Evolutionary conservation across 23 red algal genomes (phyloP), one percentile per base, ranked within the genome.

Genomic region (Gracilariopsis chorda): DNA sequence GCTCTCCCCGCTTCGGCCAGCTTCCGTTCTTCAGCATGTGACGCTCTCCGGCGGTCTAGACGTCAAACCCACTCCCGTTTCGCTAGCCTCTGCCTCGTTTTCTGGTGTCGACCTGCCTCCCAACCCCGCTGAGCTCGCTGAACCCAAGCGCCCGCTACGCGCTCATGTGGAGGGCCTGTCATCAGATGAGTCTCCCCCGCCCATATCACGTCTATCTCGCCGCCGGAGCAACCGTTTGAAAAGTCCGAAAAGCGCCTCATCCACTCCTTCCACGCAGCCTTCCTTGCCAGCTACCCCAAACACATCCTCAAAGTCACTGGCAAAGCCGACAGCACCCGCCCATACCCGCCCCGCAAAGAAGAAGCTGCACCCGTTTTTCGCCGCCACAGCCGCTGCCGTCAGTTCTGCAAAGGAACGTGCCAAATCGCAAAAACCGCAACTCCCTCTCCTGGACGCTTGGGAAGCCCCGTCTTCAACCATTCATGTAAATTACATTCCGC

Each of bases 331-430:
- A n/a, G n/a, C n/a, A n/a, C n/a, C n/a, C n/a, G n/a, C n/a, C n/a
- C n/a, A n/a, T n/a, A n/a, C n/a, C n/a, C n/a, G n/a, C n/a, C 52
- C 76, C 24, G 21, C 48, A 20, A 70, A 61, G 25, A 89, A 89
- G 51, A 77, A 78, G 47, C 57, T 89, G 11, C 85, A 89, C 27
- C 85, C 85, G 51, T 89, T 89, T 53, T 89, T 89, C 52, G 27
- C 40, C 16, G 85, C 65, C 13, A 77, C 85, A 19, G 85, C 70
- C n/a, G 85, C 85, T 5, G 65, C 85, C 13, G 52, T 89, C 21
- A 78, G 32, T 34, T 45, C 61, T 3, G 48, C 65, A 32, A 77
- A 78, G 34, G 85, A 61, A 35, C 68, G 72, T 32, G 13, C 69
- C 21, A 89, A 89, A 62, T 7, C 34, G 10, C 20, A 42, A 25